These are phyloP conservation scores for Claviceps pazoutovae DNA, from an alignment of 2,329 filamentous ascomycete species.

Conservation along the genomic window DNA sequence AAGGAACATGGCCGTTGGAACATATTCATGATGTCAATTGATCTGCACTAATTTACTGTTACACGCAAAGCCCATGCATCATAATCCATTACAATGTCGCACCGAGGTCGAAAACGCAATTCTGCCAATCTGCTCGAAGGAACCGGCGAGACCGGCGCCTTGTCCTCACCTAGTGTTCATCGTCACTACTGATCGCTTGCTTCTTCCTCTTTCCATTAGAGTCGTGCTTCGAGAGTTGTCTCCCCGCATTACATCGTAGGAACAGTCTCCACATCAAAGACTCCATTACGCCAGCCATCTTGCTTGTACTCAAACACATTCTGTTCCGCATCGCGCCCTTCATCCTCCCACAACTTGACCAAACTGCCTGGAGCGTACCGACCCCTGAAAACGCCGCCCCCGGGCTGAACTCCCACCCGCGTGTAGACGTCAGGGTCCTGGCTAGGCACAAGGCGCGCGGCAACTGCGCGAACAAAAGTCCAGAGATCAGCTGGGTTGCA, in stretches of 20 bases:
- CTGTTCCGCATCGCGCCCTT: constrained; percentile 56
- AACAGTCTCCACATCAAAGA: constrained; percentile 49
- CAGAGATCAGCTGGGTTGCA: constrained; percentile 62
- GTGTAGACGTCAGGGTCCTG: constrained; percentile 66
- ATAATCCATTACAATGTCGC: too few species aligned
- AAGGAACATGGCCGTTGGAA: too few species aligned
- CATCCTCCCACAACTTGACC: constrained; percentile 78
- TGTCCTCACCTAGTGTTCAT: too few species aligned
- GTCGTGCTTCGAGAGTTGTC: background rate
- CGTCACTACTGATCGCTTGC: too few species aligned
- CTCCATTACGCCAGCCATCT: constrained; percentile 69
- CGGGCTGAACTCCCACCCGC: constrained; percentile 52
- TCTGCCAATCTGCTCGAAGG: too few species aligned
- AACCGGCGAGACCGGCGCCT: too few species aligned
- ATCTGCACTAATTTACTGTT: too few species aligned
- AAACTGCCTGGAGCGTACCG: constrained; percentile 82
- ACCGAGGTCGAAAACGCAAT: too few species aligned
- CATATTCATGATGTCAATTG: too few species aligned
- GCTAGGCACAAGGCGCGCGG: constrained; percentile 58
- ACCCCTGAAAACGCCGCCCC: constrained; percentile 55
- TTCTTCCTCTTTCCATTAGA: background rate
- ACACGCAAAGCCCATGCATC: too few species aligned
- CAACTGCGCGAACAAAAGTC: constrained; percentile 71
- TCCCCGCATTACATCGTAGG: constrained; percentile 2
- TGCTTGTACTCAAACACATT: constrained; percentile 58